Evolutionary conservation across 1,284 basidiomycete species (phyloP).

Genomic region (Moesziomyces sp.): DNA sequence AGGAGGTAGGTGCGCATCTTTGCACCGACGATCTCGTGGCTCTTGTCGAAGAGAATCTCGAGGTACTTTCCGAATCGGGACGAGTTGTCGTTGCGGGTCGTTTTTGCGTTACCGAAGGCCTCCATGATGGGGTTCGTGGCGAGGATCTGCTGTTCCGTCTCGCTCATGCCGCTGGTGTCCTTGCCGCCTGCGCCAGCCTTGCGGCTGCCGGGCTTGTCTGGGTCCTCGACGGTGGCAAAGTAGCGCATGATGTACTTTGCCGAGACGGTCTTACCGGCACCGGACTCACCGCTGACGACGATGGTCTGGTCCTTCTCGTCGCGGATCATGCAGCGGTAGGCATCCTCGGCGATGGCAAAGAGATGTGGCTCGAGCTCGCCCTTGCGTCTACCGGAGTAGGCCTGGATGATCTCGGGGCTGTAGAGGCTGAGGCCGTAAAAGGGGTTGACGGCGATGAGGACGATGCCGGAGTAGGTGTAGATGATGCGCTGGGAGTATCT

Average conservation of each 20-base stretch:
- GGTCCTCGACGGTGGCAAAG: conserved; percentile 96
- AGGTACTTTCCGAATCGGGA: conserved; percentile 99
- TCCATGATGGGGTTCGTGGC: conserved; percentile 99
- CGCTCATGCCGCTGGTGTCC: conserved; percentile 78
- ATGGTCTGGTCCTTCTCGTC: conserved; percentile 97
- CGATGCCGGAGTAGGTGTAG: conserved; percentile 98
- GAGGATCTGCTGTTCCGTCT: conserved; percentile 95
- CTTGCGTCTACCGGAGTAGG: conserved; percentile 89
- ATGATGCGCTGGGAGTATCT: conserved; percentile 97
- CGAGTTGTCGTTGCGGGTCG: conserved; percentile 98
- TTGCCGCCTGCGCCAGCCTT: conserved; percentile 70
- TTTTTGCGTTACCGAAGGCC: conserved; percentile 99
- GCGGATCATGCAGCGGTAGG: conserved; percentile 95
- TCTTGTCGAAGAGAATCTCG: conserved; percentile 95
- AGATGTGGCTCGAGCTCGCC: conserved; percentile 97
- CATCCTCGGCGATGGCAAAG: conserved; percentile 99
- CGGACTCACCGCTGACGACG: conserved; percentile 98
- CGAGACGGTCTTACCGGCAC: conserved; percentile 99
- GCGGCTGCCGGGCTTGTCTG: conserved; percentile 69
- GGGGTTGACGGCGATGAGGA: conserved; percentile 97
- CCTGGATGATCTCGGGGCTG: conserved; percentile 95
- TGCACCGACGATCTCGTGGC: conserved; percentile 95
- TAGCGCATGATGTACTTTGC: conserved; percentile 99
- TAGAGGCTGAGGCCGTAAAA: conserved; percentile 81
- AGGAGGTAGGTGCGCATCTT: conserved; percentile 96